A percentile compares a stretch with the other conserved stretches of the same genome.
Evolutionary conservation across 352 stramenopile genomes (phyloP).

Genomic region (Nothophytophthora sp.): DNA sequence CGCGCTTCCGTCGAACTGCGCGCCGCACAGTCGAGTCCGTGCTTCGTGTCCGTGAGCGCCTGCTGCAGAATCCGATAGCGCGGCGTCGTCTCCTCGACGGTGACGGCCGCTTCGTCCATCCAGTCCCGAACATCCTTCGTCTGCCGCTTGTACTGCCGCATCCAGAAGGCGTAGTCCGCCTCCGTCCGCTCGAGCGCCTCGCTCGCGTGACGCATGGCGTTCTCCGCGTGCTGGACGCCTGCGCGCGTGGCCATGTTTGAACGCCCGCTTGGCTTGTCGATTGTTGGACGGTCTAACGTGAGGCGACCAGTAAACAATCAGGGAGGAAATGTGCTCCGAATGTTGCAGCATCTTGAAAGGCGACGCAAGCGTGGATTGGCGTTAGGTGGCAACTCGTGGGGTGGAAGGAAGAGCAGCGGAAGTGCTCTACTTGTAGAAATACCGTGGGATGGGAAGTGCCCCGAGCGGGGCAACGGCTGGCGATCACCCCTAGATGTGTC

Average conservation of each 20-base stretch:
- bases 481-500: too few species aligned
- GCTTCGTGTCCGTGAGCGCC: slow-evolving; percentile 15
- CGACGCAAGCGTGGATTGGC: too few species aligned
- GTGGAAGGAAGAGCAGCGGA: too few species aligned
- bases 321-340: too few species aligned
- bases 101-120: neutral
- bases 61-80: slow-evolving; percentile 17
- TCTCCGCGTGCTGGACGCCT: neutral
- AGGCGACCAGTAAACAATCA: neutral
- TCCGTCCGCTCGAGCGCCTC: slow-evolving; percentile 6
- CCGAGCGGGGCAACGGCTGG: too few species aligned
- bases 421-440: too few species aligned
- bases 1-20: slow-evolving; percentile 8
- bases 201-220: neutral
- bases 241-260: neutral
- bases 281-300: neutral
- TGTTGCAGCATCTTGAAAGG: too few species aligned
- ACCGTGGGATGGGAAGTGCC: too few species aligned
- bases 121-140: slow-evolving; percentile 4
- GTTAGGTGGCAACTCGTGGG: too few species aligned
- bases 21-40: slow-evolving; percentile 20
- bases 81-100: slow-evolving; percentile 4
- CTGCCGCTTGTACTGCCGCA: slow-evolving; percentile 18
- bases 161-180: slow-evolving; percentile 12
- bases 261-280: neutral